Evolutionary conservation across 148 eudicot species (phyloP).

Genomic region (Euryodendron excelsum): DNA sequence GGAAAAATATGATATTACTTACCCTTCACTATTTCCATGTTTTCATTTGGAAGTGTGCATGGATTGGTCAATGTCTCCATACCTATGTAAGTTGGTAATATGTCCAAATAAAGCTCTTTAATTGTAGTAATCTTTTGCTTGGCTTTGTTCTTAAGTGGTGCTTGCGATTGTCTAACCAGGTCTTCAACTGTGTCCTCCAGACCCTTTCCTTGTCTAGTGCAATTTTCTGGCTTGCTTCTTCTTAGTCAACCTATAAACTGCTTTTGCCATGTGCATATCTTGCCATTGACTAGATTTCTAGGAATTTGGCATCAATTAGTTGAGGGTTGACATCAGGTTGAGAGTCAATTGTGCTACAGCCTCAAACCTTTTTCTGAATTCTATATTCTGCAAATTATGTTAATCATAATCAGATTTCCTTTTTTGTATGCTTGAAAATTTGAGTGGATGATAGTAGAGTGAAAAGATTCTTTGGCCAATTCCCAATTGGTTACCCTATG

Average conservation of each 20-base stretch:
- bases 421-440: neutral
- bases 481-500: neutral
- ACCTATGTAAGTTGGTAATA: neutral
- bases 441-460: neutral
- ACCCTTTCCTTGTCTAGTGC: neutral
- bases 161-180: neutral
- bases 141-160: neutral
- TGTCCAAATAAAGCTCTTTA: slow-evolving; percentile 2
- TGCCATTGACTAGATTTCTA: slow-evolving; percentile 1
- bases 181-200: neutral
- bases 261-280: neutral
- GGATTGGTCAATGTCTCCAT: neutral
- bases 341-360: neutral
- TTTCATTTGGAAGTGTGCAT: neutral
- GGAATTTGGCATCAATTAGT: neutral
- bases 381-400: neutral
- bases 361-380: neutral
- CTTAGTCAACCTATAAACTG: neutral
- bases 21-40: neutral
- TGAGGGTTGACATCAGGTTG: neutral
- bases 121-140: neutral
- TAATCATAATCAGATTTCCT: too few species aligned
- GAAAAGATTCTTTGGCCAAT: neutral
- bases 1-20: neutral
- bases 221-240: neutral